Base-by-base conservation (phyloP, 1,139 yeast species). In the Blastobotrys serpentis region DNA sequence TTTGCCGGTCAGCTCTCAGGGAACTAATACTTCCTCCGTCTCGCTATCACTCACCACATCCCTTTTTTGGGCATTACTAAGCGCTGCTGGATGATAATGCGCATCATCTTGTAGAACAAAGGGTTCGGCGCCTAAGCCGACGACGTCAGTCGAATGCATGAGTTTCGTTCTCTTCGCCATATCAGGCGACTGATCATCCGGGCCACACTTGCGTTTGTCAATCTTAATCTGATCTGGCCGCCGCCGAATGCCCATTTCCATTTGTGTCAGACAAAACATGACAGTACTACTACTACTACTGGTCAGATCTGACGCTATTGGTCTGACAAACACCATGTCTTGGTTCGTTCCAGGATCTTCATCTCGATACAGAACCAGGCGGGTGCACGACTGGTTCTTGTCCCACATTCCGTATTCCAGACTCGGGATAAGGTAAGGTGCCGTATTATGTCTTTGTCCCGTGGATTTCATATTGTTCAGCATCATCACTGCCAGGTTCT, bases 351-450 rank as follows among this genome's bases (percentile, higher is more conserved):
- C 21, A 13, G 21, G 22, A 18, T n/a, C 22, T 7, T 19, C 33
- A 17, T 53, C 57, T 23, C 53, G 43, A 40, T 49, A 55, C 13
- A 55, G 42, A n/a, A 47, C 46, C 2, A 55, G 22, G 6, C 57
- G 50, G 23, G 25, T 4, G 14, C 19, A 19, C 25, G 42, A 29
- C 17, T 42, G 44, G 18, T 46, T 43, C 43, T 38, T 45, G 17
- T 53, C 48, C 57, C 58, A 54, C 18, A 30, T 40, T 2, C 57
- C 57, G 32, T 50, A 50, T 19, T 51, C 56, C 23, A 56, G 45
- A 2, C 51, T 51, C 4, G 58, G 50, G 11, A 52, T 44, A 23
- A 51, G 43, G 32, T 21, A 29, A 26, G 44, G 50, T 30, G 47
- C 42, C 7, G 43, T 16, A n/a, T 38, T 23, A 10, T 42, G 26